These are phyloP conservation scores for Fusarium miscanthi DNA, from an alignment of 2,329 filamentous ascomycete species.

Conservation along the genomic window DNA sequence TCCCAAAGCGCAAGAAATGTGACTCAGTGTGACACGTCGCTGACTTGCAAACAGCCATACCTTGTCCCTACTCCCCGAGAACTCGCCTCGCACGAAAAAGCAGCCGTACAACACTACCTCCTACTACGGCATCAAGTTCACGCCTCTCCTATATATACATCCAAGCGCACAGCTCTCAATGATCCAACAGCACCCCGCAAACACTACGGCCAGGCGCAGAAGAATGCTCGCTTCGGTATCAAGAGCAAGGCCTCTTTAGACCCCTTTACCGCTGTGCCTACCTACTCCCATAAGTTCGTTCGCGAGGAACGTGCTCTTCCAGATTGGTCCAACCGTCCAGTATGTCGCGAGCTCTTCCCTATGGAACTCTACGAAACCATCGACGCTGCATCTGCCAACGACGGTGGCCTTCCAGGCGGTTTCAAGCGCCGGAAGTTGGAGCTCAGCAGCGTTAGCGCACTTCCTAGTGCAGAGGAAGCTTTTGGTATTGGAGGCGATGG, in stretches of 20 bases:
- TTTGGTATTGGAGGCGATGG: slow-evolving; percentile 53
- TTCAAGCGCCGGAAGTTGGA: slow-evolving; percentile 59
- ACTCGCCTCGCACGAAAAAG: slow-evolving; percentile 58
- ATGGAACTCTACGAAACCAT: slow-evolving; percentile 66
- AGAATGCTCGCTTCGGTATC: slow-evolving; percentile 66
- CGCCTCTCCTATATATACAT: slow-evolving; percentile 66
- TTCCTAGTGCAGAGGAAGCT: slow-evolving; percentile 63
- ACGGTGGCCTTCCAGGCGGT: slow-evolving; percentile 44
- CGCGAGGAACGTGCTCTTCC: slow-evolving; percentile 64
- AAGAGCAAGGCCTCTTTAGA: slow-evolving; percentile 67
- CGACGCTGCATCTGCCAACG: slow-evolving; percentile 55
- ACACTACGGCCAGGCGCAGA: slow-evolving; percentile 67
- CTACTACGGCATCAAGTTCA: slow-evolving; percentile 68
- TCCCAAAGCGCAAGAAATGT: not conserved
- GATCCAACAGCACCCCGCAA: slow-evolving; percentile 55
- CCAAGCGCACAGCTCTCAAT: slow-evolving; percentile 57
- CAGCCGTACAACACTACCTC: slow-evolving; percentile 63
- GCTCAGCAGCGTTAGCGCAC: slow-evolving; percentile 59
- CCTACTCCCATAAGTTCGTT: slow-evolving; percentile 67
- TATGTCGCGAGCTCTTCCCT: slow-evolving; percentile 66
- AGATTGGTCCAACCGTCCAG: slow-evolving; percentile 62
- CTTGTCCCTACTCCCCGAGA: slow-evolving; percentile 58
- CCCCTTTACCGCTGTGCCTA: slow-evolving; percentile 68
- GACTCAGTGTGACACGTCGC: slow-evolving; percentile 6
- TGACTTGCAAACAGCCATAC: slow-evolving; percentile 57